Evolutionary conservation across 139 green algal species (phyloP), one percentile per base, ranked within the genome.

Genomic region (Coelastrella sp.): DNA sequence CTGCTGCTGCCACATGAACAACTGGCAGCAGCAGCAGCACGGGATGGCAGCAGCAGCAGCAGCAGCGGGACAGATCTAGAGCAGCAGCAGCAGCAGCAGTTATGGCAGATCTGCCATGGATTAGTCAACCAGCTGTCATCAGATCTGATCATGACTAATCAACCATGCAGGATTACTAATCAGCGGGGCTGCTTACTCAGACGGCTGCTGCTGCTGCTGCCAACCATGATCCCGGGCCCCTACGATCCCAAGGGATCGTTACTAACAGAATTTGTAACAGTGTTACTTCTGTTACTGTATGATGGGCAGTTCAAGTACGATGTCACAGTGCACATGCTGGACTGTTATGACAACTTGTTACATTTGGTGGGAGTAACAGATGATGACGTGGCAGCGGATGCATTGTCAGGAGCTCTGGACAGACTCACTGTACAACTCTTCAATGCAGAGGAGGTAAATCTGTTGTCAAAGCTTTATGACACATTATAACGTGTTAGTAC

Each of bases 251-350:
- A 66, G 8, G 68, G 83, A 0, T 56, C 54, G 20, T 64, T 77
- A 5, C 64, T 88, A 23, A 85, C 90, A 23, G 81, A 93, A 73
- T 57, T 91, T 23, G 92, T 93, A 56, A 94, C 93, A 14, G 83
- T 96, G 58, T 77, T 95, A 56, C 90, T 96, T 71, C 92, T 95
- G 75, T 89, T 96, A 73, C 90, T 96, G n/a, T 96, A 96, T 88
- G 92, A 93, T 71, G 54, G 79, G 16, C 80, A 76, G 60, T 94
- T 94, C 91, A 96, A 96, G 89, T 92, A 91, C 47, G 71, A 83
- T 47, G 57, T 68, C 14, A 74, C 86, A 8, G 32, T 68, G 13
- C 74, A 88, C 66, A 77, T 95, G 75, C 78, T 94, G 80, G 85
- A 89, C 79, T 90, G 83, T 59, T 94, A 93, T 79, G 13, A 61